Base-by-base conservation (phyloP, 495 filamentous ascomycete species). In the Penicillium crystallinum region DNA sequence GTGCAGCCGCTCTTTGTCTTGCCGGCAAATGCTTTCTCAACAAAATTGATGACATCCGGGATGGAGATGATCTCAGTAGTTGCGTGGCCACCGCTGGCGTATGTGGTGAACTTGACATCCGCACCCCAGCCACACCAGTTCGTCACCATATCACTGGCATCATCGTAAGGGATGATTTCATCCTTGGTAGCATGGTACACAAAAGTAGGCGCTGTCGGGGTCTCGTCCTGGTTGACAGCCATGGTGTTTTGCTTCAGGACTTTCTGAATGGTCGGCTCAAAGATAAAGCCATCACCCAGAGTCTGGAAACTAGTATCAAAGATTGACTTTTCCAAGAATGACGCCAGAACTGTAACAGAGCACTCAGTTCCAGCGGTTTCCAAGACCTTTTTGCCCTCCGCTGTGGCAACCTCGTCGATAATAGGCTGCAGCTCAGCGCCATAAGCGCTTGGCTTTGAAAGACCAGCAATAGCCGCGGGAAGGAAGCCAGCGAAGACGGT, bases 131-230 rank as follows among this genome's bases (percentile, higher is more conserved):
- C 19, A n/a, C 68, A 71, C 68, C 68, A 71, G 1, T 56, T 37
- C 3, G 64, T 40, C 7, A 60, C 64, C 55, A 69, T 49, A 0
- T 48, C 22, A 1, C 49, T 40, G 1, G 64, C 60, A n/a, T 67
- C 54, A 1, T 37, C 15, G 19, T 67, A 69, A 0, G 67, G 69
- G 21, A 70, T 72, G 40, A 67, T 49, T 35, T 67, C 65, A 35
- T 72, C 69, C 3, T 66, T 39, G 6, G 57, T 53, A 8, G 61
- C 63, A 41, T 72, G 67, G 36, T 72, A 72, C 2, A 70, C 49
- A 36, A 70, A 67, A 7, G 68, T 53, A 3, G 69, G 69, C 1
- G 61, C 66, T 0, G 61, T 64, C 3, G 68, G 66, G 0, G 62
- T 66, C 38, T 71, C 66, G 0, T 46, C 40, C 29, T 52, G 27